phyloP scores from a whole-genome alignment of 2,329 filamentous ascomycete species.

The Aspergillus eucalypticola region DNA sequence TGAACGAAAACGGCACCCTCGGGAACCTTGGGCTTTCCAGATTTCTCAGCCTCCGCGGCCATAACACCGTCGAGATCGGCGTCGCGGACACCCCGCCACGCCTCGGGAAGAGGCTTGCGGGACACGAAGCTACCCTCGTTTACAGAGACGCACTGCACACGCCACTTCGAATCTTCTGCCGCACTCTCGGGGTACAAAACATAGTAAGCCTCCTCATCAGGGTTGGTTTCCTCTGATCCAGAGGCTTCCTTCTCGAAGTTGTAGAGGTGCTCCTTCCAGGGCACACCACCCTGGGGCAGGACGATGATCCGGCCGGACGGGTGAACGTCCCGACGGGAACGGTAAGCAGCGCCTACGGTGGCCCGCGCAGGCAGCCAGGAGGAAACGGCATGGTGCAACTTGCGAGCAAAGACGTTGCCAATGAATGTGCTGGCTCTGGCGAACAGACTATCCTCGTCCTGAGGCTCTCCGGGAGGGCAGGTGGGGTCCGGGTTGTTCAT shows the following conservation, averaged over 20 bases:
- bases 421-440: slow-evolving; percentile 75
- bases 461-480: slow-evolving; percentile 56
- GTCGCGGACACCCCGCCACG: slow-evolving; percentile 89
- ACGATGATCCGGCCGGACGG: slow-evolving; percentile 77
- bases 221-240: slow-evolving; percentile 35
- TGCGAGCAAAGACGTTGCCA: slow-evolving; percentile 82
- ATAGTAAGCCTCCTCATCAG: slow-evolving; percentile 69
- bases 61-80: slow-evolving; percentile 70
- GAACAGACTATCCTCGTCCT: slow-evolving; percentile 83
- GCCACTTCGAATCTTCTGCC: slow-evolving; percentile 77
- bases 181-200: slow-evolving; percentile 88
- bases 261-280: slow-evolving; percentile 97
- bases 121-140: slow-evolving; percentile 85
- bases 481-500: slow-evolving; percentile 67
- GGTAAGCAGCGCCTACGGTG: slow-evolving; percentile 75
- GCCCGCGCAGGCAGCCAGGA: slow-evolving; percentile 87
- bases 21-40: slow-evolving; percentile 40
- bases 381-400: slow-evolving; percentile 71
- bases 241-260: slow-evolving; percentile 67
- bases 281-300: slow-evolving; percentile 72
- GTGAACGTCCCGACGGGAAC: slow-evolving; percentile 66
- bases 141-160: slow-evolving; percentile 87
- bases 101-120: slow-evolving; percentile 84
- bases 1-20: slow-evolving; percentile 84
- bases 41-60: slow-evolving; percentile 40